Conservation (phyloP, 306 rosid genomes). For the Styphnolobium japonicum region DNA sequence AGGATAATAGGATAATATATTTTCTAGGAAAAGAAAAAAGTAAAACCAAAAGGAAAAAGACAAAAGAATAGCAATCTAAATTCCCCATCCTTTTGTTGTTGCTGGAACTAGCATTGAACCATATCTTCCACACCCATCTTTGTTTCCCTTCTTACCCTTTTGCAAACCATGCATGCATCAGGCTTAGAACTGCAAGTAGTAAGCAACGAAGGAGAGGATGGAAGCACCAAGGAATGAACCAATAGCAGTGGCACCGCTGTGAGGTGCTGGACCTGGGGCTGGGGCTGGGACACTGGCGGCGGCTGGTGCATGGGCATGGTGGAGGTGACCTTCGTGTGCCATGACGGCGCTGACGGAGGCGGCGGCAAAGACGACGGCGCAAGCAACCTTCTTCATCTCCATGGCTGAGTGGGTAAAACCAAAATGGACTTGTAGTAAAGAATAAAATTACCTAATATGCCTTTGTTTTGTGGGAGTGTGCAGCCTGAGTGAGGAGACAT, state of each 20-base stretch:
- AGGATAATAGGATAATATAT: no score
- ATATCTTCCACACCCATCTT: background rate
- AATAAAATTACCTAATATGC: background rate
- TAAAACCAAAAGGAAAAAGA: background rate
- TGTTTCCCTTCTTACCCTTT: background rate
- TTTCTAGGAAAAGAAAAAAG: background rate
- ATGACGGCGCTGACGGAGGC: constrained; percentile 40
- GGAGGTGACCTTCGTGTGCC: constrained; percentile 26
- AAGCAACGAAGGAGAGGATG: constrained; percentile 45
- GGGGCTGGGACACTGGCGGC: constrained; percentile 14
- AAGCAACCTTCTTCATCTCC: constrained; percentile 59
- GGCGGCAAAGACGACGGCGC: constrained; percentile 33
- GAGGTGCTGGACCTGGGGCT: constrained; percentile 32
- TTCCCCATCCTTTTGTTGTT: background rate
- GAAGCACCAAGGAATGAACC: constrained; percentile 45
- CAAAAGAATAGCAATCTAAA: background rate
- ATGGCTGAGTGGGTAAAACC: background rate
- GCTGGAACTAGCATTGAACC: background rate
- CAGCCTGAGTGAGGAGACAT: background rate
- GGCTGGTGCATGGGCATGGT: background rate
- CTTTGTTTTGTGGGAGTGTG: background rate
- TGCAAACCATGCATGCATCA: background rate
- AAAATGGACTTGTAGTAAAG: background rate
- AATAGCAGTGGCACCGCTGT: constrained; percentile 29
- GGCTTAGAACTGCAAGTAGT: constrained; percentile 38